phyloP scores from a whole-genome alignment of 2,329 filamentous ascomycete species.

The Curvularia sp. region DNA sequence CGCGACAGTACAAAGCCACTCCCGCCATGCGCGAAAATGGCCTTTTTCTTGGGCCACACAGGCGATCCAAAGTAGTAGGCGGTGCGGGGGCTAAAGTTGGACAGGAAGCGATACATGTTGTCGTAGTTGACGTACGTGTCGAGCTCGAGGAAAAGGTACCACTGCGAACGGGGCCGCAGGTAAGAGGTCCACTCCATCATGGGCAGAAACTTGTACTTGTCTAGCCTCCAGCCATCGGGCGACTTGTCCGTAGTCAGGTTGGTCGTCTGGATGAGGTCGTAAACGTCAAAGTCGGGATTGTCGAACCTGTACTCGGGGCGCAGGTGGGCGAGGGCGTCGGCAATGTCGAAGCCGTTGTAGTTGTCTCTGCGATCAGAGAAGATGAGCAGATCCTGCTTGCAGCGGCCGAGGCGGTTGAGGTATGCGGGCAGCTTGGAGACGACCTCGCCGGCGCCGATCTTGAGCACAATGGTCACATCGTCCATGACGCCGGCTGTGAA shows the following conservation, averaged over 20 bases:
- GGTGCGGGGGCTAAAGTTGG: constrained; percentile 46
- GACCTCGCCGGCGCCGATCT: constrained; percentile 65
- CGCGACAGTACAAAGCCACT: constrained; percentile 55
- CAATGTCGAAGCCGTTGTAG: constrained; percentile 59
- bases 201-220: constrained; percentile 67
- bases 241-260: constrained; percentile 53
- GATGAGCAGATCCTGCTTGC: constrained; percentile 63
- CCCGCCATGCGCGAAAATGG: constrained; percentile 54
- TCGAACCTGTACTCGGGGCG: constrained; percentile 49
- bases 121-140: constrained; percentile 51
- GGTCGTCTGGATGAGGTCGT: constrained; percentile 55
- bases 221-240: constrained; percentile 61
- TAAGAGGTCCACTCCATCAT: constrained; percentile 60
- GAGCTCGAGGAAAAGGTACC: constrained; percentile 50
- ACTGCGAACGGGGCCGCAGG: constrained; percentile 42
- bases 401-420: constrained; percentile 62
- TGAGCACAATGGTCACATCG: constrained; percentile 64
- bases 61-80: constrained; percentile 53
- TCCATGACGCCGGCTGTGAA: constrained; percentile 44
- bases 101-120: constrained; percentile 52
- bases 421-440: constrained; percentile 64
- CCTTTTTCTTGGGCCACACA: constrained; percentile 45
- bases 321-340: constrained; percentile 56
- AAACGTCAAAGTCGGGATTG: constrained; percentile 61
- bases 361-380: constrained; percentile 66